A percentile compares a stretch with the other conserved stretches of the same genome.
Evolutionary conservation across 495 filamentous ascomycete genomes (phyloP).

Genomic region (Gamarada debralockiae): DNA sequence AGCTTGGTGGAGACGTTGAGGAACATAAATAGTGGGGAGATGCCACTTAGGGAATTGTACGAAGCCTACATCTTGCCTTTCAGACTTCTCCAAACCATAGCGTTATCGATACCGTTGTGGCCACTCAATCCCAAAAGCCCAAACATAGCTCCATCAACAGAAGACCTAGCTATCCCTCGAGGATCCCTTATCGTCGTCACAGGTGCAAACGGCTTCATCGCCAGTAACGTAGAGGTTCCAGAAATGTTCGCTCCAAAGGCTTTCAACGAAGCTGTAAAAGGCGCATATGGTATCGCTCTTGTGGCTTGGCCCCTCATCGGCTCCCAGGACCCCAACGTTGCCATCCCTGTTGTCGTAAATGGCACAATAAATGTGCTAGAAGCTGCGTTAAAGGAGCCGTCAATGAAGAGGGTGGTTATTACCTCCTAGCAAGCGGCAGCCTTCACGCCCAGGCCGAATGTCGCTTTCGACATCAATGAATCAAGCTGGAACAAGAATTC

Average conservation of each 20-base stretch:
- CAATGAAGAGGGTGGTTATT: constrained; percentile 47
- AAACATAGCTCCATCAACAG: too few species aligned
- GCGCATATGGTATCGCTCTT: too few species aligned
- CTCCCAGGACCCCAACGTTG: constrained; percentile 36
- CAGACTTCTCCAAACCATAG: too few species aligned
- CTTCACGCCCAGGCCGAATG: constrained; percentile 25
- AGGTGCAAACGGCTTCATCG: constrained; percentile 53
- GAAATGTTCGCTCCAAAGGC: constrained; percentile 36
- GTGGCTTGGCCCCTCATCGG: too few species aligned
- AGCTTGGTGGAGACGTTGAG: too few species aligned
- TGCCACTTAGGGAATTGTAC: too few species aligned
- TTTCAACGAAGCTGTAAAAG: constrained; percentile 40
- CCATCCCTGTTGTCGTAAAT: constrained; percentile 38
- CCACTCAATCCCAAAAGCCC: too few species aligned
- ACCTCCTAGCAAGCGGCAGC: constrained; percentile 48
- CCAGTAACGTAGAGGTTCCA: constrained; percentile 43
- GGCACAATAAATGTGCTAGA: too few species aligned
- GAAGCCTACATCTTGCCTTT: too few species aligned
- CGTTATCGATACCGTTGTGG: too few species aligned
- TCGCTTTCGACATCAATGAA: constrained; percentile 24
- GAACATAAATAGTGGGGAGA: too few species aligned
- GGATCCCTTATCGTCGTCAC: constrained; percentile 43
- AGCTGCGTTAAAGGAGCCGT: constrained; percentile 37
- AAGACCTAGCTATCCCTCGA: constrained; percentile 18
- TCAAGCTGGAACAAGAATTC: constrained; percentile 47